Percentiles rank a stretch among this genome's conserved stretches.
Evolutionary conservation across 441 rosid genomes (phyloP).

Genomic region (Brassica balearica): DNA sequence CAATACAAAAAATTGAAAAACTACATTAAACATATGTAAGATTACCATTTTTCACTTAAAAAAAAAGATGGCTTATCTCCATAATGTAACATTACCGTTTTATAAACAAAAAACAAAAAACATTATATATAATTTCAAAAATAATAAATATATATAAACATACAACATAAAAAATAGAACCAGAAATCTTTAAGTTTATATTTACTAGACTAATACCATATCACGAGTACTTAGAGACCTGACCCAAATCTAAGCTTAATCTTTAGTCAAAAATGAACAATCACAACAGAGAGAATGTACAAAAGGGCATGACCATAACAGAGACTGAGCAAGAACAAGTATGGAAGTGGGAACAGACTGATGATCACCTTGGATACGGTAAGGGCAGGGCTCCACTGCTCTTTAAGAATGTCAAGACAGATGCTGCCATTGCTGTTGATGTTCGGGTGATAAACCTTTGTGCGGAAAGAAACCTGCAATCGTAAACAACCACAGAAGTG

Average conservation of each 20-base stretch:
- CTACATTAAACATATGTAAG: no score
- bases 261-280: not conserved
- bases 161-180: no score
- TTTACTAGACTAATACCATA: not conserved
- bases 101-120: no score
- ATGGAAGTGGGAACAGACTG: not conserved
- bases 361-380: conserved; percentile 79
- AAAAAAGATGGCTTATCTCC: no score
- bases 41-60: no score
- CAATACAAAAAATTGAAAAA: no score
- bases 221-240: not conserved
- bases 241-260: not conserved
- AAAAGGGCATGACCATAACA: not conserved
- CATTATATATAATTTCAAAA: no score
- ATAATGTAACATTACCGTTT: no score
- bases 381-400: conserved; percentile 93
- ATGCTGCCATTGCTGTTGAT: conserved; percentile 94
- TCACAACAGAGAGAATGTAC: not conserved
- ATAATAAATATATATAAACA: no score
- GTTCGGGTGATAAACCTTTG: conserved; percentile 89
- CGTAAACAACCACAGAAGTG: conserved; percentile 1
- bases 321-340: not conserved
- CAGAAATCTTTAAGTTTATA: no score
- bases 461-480: conserved; percentile 75
- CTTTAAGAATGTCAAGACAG: conserved; percentile 91